Conservation (phyloP, 257 asterid species). For the Anisodus acutangulus region DNA sequence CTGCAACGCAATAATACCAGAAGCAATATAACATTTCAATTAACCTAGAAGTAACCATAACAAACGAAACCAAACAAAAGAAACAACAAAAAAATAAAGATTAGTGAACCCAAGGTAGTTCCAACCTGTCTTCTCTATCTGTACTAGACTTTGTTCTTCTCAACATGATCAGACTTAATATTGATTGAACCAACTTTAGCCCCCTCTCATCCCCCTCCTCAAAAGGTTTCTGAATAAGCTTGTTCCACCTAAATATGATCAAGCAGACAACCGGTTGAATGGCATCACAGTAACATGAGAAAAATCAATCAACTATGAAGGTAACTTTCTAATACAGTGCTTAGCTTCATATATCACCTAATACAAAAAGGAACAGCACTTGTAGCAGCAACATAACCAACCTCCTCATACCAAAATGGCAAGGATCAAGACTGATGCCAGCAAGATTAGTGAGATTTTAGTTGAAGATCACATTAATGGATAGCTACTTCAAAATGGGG, state of each 20-base stretch:
- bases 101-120: constrained; percentile 9
- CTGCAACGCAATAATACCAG: constrained; percentile 47
- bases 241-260: constrained; percentile 78
- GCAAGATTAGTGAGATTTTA: constrained; percentile 14
- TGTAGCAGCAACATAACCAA: constrained; percentile 21
- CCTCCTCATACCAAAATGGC: neutral
- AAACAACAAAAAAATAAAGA: constrained; percentile 20
- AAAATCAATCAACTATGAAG: constrained; percentile 26
- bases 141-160: constrained; percentile 95
- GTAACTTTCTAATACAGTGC: neutral
- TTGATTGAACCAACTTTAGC: constrained; percentile 78
- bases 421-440: constrained; percentile 20
- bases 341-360: constrained; percentile 15
- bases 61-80: constrained; percentile 20
- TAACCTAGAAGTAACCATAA: constrained; percentile 32
- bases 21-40: constrained; percentile 26
- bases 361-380: constrained; percentile 23
- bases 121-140: constrained; percentile 89
- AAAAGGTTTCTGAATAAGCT: constrained; percentile 92
- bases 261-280: constrained; percentile 28
- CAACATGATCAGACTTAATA: constrained; percentile 85
- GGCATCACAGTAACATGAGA: constrained; percentile 21
- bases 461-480: constrained; percentile 10
- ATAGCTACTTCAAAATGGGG: neutral
- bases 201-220: constrained; percentile 98